Evolutionary conservation across 768 basidiomycete genomes (phyloP), one percentile per base, ranked within the genome.

Genomic region (Phylloporus rhodoxanthus): DNA sequence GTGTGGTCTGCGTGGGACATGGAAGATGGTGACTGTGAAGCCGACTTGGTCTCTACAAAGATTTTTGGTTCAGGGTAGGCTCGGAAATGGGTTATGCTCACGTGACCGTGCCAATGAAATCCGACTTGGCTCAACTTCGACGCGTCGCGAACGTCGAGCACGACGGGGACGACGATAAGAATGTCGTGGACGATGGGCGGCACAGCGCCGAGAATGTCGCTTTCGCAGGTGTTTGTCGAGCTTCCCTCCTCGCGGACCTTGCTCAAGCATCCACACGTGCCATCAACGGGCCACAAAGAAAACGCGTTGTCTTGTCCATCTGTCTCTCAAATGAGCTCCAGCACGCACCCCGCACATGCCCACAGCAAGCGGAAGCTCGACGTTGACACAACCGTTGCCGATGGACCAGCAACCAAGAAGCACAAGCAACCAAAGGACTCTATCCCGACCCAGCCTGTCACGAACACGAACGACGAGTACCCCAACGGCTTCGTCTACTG

Each of bases 1-100:
- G 91, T 90, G 71, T 94, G 92, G 72, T 95, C 92, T 62, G 89
- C 87, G 71, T 86, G 84, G 30, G 91, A 80, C 91, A 92, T 92
- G 63, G 50, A 50, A 44, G 25, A 40, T 26, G 23, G 30, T 21
- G 21, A 47, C 17, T 11, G 11, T 25, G 14, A n/a, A 4, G 13
- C 25, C 2, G 39, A 36, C 21, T 14, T 21, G 42, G 36, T 6
- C 20, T 1, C 2, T 8, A 26, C 37, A 32, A 55, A 61, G 53
- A 53, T 62, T 62, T 64, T 58, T 14, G 33, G 48, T 68, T 69
- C 19, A 70, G 69, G 68, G 65, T 48, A 60, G 68, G 69, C 25
- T 9, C 43, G 30, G 11, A 54, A 54, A 48, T 26, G 21, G 43
- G 43, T 54, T 28, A 9, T 0, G n/a, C 0, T 19, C 68, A 66